These are phyloP conservation scores for Tricholoma terreum DNA, from an alignment of 768 basidiomycete genomes.

Conservation along the genomic window DNA sequence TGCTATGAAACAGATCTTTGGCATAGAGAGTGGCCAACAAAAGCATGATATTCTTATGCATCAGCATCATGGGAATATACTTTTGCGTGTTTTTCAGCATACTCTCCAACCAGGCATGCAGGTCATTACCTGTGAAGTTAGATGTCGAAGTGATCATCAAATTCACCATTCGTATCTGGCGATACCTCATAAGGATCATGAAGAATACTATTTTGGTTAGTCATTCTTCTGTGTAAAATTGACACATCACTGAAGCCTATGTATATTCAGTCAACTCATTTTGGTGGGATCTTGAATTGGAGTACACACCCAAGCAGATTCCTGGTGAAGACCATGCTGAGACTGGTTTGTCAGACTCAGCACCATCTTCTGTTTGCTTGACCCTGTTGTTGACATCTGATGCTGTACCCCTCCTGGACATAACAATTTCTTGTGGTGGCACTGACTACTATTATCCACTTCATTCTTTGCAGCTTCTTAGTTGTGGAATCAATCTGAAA, in stretches of 20 bases:
- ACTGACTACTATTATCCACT: background rate
- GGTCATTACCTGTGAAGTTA: background rate
- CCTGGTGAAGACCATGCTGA: background rate
- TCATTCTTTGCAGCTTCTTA: background rate
- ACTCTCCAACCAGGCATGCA: background rate
- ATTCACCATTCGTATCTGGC: background rate
- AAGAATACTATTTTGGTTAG: background rate
- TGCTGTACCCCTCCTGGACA: background rate
- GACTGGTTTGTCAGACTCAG: background rate
- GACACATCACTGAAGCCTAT: background rate
- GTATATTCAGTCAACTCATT: background rate
- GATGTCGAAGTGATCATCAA: background rate
- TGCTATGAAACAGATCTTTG: background rate
- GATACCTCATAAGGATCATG: background rate
- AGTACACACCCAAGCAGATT: background rate
- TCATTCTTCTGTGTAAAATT: background rate
- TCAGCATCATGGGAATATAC: background rate
- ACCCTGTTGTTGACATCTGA: background rate
- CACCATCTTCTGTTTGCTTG: background rate
- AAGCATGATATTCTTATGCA: background rate
- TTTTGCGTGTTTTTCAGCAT: background rate
- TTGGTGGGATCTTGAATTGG: background rate
- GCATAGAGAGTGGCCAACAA: background rate
- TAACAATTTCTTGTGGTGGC: background rate
- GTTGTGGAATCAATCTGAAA: background rate